Evolutionary conservation across 1,284 basidiomycete genomes (phyloP).

Genomic region (Gastroboletus turbinatus): DNA sequence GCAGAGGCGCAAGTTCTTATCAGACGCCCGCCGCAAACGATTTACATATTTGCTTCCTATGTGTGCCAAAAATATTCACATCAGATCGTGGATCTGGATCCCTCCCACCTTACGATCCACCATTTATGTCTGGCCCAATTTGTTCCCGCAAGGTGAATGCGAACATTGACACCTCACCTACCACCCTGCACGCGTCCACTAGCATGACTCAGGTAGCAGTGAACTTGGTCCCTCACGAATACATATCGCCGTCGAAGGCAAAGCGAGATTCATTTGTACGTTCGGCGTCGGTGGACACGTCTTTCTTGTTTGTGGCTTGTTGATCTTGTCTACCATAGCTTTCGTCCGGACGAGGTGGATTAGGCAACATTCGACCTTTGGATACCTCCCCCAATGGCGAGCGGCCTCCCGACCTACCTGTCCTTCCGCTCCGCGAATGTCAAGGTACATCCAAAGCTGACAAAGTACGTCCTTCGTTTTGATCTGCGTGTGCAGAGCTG

Average conservation of each 20-base stretch:
- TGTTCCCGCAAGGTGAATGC: background rate
- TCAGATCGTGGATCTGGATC: conserved; percentile 1
- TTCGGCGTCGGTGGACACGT: background rate
- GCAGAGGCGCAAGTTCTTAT: conserved; percentile 20
- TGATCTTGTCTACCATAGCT: conserved; percentile 32
- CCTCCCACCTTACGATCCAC: background rate
- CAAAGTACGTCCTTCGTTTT: conserved; percentile 23
- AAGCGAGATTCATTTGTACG: conserved; percentile 40
- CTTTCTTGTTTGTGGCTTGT: background rate
- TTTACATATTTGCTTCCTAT: background rate
- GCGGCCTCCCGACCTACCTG: conserved; percentile 38
- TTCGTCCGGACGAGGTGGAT: conserved; percentile 65
- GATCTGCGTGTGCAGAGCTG: background rate
- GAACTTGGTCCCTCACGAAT: background rate
- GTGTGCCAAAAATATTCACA: conserved; percentile 2
- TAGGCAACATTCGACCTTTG: conserved; percentile 35
- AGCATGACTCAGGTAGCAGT: conserved; percentile 14
- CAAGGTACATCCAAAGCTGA: conserved; percentile 39
- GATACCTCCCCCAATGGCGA: conserved; percentile 17
- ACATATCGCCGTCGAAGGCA: conserved; percentile 28
- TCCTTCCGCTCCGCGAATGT: conserved; percentile 47
- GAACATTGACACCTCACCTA: background rate
- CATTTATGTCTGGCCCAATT: conserved; percentile 21
- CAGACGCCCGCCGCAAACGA: conserved; percentile 7
- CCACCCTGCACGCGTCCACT: background rate